phyloP scores from a whole-genome alignment of 108 stramenopile genomes.

The Cyclotella sp. region DNA sequence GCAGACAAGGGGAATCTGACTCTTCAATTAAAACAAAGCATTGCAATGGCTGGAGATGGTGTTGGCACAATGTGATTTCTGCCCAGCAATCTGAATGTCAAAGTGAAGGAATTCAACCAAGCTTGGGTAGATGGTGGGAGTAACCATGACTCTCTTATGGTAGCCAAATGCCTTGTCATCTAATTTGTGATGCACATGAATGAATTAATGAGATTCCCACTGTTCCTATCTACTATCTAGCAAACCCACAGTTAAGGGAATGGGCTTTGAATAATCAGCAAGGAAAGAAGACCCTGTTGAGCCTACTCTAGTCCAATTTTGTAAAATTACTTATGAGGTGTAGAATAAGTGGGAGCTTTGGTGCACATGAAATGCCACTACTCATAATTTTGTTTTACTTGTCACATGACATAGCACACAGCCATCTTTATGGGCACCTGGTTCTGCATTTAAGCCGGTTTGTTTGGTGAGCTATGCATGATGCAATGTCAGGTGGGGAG shows the following conservation, averaged over 20 bases:
- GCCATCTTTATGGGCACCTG: slow-evolving; percentile 80
- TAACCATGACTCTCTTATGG: slow-evolving; percentile 98
- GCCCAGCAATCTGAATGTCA: slow-evolving; percentile 90
- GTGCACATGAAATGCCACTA: slow-evolving; percentile 96
- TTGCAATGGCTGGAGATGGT: slow-evolving; percentile 85
- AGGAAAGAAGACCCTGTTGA: slow-evolving; percentile 98
- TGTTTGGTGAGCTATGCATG: slow-evolving; percentile 78
- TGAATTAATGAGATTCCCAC: too few relatives aligned
- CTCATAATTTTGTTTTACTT: slow-evolving; percentile 98
- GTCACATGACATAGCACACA: slow-evolving; percentile 89
- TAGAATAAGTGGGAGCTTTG: slow-evolving; percentile 96
- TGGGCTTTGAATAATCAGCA: too few relatives aligned
- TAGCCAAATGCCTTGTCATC: slow-evolving; percentile 94
- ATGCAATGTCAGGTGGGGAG: too few relatives aligned
- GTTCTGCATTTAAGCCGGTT: slow-evolving; percentile 73
- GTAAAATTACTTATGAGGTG: slow-evolving; percentile 97
- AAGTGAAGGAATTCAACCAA: slow-evolving; percentile 90
- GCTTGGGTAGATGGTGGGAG: slow-evolving; percentile 89
- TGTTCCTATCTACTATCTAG: slow-evolving; percentile 98
- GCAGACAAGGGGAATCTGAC: too few relatives aligned
- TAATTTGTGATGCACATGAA: slow-evolving; percentile 91
- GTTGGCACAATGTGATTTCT: slow-evolving; percentile 92
- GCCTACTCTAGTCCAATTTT: slow-evolving; percentile 98
- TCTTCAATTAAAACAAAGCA: slow-evolving; percentile 92
- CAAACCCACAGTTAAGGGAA: slow-evolving; percentile 97